A percentile compares a stretch with the other conserved stretches of the same genome.
Conservation (phyloP, 2,329 filamentous ascomycete genomes). For the Talaromyces amestolkiae region DNA sequence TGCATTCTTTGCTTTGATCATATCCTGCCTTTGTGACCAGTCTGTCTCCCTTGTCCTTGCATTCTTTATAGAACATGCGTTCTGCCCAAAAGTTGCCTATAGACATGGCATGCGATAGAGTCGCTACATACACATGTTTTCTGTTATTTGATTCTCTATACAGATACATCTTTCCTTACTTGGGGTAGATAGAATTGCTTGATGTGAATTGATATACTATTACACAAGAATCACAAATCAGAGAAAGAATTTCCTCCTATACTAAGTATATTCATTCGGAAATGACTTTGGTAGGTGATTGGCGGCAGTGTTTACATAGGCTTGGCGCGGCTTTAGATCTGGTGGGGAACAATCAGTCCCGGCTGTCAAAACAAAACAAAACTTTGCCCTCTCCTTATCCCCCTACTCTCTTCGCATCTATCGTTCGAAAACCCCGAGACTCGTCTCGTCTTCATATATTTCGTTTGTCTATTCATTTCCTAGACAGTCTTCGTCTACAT, state of each 20-base stretch:
- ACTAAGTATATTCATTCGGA: background rate
- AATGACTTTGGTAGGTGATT: background rate
- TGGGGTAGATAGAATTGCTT: background rate
- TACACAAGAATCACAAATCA: background rate
- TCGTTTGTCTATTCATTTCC: background rate
- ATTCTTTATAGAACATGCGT: slow-evolving; percentile 1
- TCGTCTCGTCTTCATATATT: background rate
- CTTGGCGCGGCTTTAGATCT: slow-evolving; percentile 11
- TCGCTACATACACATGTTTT: slow-evolving; percentile 1
- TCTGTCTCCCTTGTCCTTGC: background rate
- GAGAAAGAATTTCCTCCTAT: background rate
- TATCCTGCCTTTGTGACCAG: background rate
- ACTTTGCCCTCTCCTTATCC: slow-evolving; percentile 9
- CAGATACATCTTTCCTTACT: background rate
- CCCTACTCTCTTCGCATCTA: slow-evolving; percentile 2
- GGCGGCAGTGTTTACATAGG: slow-evolving; percentile 14
- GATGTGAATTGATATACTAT: background rate
- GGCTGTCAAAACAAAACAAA: slow-evolving; percentile 18
- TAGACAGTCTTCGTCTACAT: background rate
- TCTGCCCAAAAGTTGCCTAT: slow-evolving; percentile 8
- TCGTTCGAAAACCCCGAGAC: slow-evolving; percentile 7
- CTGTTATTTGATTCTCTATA: background rate
- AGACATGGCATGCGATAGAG: slow-evolving; percentile 11
- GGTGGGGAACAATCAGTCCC: slow-evolving; percentile 5
- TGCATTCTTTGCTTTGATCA: background rate